These are phyloP conservation scores for Geopyxis carbonaria DNA, from an alignment of 495 filamentous ascomycete genomes.

Conservation along the genomic window DNA sequence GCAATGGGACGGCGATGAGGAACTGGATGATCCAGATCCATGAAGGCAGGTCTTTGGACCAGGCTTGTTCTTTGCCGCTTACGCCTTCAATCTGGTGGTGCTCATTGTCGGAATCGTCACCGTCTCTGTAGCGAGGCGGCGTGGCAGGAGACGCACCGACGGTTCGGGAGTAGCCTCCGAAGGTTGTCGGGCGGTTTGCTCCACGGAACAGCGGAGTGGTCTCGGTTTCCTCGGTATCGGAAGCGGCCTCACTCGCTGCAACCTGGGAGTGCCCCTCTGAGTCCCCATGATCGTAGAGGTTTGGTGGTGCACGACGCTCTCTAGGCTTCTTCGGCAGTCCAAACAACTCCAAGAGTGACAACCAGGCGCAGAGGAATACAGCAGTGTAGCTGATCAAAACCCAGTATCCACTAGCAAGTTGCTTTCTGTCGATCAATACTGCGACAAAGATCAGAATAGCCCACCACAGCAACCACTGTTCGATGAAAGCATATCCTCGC, in stretches of 20 bases:
- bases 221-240: constrained; percentile 46
- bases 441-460: constrained; percentile 53
- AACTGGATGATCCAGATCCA: constrained; percentile 84
- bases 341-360: constrained; percentile 63
- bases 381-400: constrained; percentile 64
- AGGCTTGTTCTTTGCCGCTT: constrained; percentile 66
- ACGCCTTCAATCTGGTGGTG: constrained; percentile 29
- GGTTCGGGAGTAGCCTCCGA: constrained; percentile 46
- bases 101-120: constrained; percentile 26
- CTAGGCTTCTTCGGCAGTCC: constrained; percentile 36
- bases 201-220: constrained; percentile 59
- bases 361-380: constrained; percentile 53
- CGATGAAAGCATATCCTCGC: constrained; percentile 60
- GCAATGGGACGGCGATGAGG: constrained; percentile 58
- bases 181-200: constrained; percentile 44
- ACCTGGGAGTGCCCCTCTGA: constrained; percentile 11
- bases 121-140: not conserved
- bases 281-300: too few species aligned
- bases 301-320: constrained; percentile 1
- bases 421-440: constrained; percentile 44
- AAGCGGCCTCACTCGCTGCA: constrained; percentile 2
- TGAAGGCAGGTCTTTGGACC: constrained; percentile 59
- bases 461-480: constrained; percentile 66
- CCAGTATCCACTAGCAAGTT: constrained; percentile 61
- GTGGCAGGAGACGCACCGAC: constrained; percentile 9